These are phyloP conservation scores for Trypanosomatidae sp. DNA, from an alignment of 208 protist species.

Conservation along the genomic window DNA sequence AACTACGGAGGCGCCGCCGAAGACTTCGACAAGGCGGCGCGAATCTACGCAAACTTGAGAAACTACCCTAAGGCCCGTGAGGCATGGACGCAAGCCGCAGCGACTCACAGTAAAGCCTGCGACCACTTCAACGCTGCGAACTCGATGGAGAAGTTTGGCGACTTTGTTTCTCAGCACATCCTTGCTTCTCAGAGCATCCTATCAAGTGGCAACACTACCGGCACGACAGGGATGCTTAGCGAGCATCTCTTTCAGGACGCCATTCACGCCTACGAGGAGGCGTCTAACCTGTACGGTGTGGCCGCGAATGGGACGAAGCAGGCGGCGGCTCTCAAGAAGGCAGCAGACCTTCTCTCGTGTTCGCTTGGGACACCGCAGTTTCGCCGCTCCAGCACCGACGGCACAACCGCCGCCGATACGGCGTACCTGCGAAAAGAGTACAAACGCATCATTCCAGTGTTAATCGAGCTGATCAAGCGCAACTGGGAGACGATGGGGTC, in stretches of 20 bases:
- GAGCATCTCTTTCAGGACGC: slow-evolving; percentile 22
- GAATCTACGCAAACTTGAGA: slow-evolving; percentile 55
- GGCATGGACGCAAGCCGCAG: slow-evolving; percentile 40
- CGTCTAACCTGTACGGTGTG: slow-evolving; percentile 24
- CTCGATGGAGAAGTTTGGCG: slow-evolving; percentile 47
- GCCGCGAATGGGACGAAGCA: slow-evolving; percentile 32
- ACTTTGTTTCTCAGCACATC: slow-evolving; percentile 21
- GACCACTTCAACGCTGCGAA: slow-evolving; percentile 52
- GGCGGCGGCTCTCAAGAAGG: slow-evolving; percentile 34
- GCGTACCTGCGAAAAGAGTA: slow-evolving; percentile 20
- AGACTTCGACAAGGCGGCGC: slow-evolving; percentile 72
- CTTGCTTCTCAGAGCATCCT: slow-evolving; percentile 15
- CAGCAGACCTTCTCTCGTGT: slow-evolving; percentile 21
- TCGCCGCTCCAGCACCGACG: not conserved
- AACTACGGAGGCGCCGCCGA: slow-evolving; percentile 62
- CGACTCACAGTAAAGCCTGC: slow-evolving; percentile 48
- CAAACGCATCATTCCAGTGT: slow-evolving; percentile 24
- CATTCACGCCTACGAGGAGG: slow-evolving; percentile 40
- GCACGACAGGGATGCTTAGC: slow-evolving; percentile 1
- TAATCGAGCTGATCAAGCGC: slow-evolving; percentile 43
- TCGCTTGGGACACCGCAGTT: slow-evolving; percentile 6
- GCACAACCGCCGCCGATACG: not conserved
- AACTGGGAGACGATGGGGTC: slow-evolving; percentile 41
- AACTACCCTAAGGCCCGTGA: slow-evolving; percentile 41
- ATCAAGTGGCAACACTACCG: not conserved